Conservation (phyloP, 805 yeast species). For the Ogataea chonburiensis region DNA sequence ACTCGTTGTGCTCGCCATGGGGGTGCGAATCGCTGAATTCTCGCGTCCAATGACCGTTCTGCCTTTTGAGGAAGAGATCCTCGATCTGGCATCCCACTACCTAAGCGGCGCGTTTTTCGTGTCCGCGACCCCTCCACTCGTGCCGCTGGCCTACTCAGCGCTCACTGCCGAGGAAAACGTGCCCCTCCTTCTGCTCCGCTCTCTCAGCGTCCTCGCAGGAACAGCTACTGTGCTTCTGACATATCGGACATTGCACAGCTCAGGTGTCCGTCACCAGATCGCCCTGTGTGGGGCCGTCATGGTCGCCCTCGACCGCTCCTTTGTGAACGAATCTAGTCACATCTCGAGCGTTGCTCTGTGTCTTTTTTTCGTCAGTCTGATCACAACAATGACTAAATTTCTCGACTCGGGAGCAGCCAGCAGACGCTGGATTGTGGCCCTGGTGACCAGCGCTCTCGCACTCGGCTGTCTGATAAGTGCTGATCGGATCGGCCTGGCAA, state of each 20-base stretch:
- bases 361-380: constrained; percentile 45
- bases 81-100: constrained; percentile 83
- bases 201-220: constrained; percentile 57
- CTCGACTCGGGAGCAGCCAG: constrained; percentile 42
- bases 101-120: constrained; percentile 61
- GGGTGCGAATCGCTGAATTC: constrained; percentile 58
- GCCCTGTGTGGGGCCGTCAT: constrained; percentile 52
- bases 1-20: constrained; percentile 38
- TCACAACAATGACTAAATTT: constrained; percentile 35
- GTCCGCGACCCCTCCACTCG: constrained; percentile 81
- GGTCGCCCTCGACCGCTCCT: constrained; percentile 61
- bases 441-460: constrained; percentile 47
- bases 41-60: constrained; percentile 74
- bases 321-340: constrained; percentile 59
- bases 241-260: constrained; percentile 53
- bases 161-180: constrained; percentile 57
- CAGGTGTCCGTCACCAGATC: constrained; percentile 51
- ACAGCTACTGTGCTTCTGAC: constrained; percentile 49
- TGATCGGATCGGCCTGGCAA: constrained; percentile 70
- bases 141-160: constrained; percentile 68
- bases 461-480: constrained; percentile 59
- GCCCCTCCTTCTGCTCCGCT: constrained; percentile 56
- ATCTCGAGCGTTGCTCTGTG: constrained; percentile 47
- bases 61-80: constrained; percentile 90
- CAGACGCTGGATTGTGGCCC: constrained; percentile 50